A percentile compares a stretch with the other conserved stretches of the same genome.
Conservation (phyloP, 768 basidiomycete genomes). For the Xerocomellus intermedius region DNA sequence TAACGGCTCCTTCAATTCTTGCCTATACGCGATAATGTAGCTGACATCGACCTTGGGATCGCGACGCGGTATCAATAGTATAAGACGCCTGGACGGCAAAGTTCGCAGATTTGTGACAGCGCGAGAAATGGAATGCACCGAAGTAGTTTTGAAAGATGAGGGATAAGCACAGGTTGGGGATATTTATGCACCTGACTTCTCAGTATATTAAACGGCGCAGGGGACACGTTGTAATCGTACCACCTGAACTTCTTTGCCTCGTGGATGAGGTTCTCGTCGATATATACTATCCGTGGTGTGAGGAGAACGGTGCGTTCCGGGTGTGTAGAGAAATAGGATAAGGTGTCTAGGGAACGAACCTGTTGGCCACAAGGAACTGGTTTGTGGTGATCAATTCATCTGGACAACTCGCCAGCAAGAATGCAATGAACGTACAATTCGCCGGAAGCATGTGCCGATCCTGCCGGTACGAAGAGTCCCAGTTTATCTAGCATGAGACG, state of each 20-base stretch:
- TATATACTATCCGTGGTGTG: neutral
- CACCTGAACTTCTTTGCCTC: conserved; percentile 18
- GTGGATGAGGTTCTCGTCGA: conserved; percentile 2
- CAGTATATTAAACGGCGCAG: conserved; percentile 8
- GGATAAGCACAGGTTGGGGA: conserved; percentile 5
- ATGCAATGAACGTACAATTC: neutral
- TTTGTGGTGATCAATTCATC: neutral
- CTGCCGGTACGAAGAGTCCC: neutral
- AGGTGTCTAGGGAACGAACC: neutral
- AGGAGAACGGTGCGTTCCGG: neutral
- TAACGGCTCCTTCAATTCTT: neutral
- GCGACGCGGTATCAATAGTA: conserved; percentile 12
- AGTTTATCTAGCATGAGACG: neutral
- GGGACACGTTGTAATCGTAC: conserved; percentile 14
- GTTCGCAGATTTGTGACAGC: conserved; percentile 5
- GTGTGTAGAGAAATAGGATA: neutral
- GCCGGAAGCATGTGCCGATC: neutral
- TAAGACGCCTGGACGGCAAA: neutral
- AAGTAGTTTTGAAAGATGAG: conserved; percentile 12
- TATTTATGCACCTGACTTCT: conserved; percentile 18
- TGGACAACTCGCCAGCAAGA: no score
- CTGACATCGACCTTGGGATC: neutral
- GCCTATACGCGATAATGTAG: neutral
- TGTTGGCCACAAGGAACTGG: neutral
- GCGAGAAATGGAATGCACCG: conserved; percentile 12